Base-by-base conservation (phyloP, 768 basidiomycete species). In the Leucocoprinus leucothites region DNA sequence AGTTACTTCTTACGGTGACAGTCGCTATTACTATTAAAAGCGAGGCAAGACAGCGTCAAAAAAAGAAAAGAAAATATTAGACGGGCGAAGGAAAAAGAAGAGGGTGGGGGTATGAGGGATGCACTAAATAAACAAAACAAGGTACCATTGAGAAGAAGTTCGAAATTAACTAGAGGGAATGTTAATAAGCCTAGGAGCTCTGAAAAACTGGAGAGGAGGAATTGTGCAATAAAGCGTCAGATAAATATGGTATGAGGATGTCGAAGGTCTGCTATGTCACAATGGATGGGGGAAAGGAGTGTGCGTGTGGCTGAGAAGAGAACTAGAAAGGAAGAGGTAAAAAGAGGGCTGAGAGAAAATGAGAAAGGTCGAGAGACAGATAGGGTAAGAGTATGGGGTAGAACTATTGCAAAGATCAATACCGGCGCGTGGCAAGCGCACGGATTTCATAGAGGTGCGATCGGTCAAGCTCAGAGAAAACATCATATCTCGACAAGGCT, bases 391-490 rank as follows among this genome's bases (percentile, higher is more conserved):
- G 50, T 38, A n/a, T 6, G 16, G 16, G 9, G 16, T 13, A 38
- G 16, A n/a, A 9, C 4, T 9, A 18, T 53, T 36, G 24, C 18
- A n/a, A 57, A 56, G 40, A 61, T 82, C 65, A 89, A 70, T 92
- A 91, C 68, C 84, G 86, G 68, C 89, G 82, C n/a, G 88, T 91
- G 14, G 91, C 91, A 54, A 94, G 80, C 22, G 86, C 87, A 59
- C 91, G 84, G 58, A 94, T 92, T 69, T 93, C 91, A 69, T 82
- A 88, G 34, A 94, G 75, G 63, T 82, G 78, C 36, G 81, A 79
- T 56, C 86, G 82, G 64, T 86, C 85, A 31, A 80, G 73, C 52
- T 79, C 75, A 21, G 69, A 59, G 49, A 71, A 74, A 25, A 70
- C 60, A 53, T 76, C 75, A 42, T 70, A 69, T 54, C 62, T 70